A percentile compares a stretch with the other conserved stretches of the same genome.
Evolutionary conservation across 345 rosid species (phyloP).

Genomic region (Populus pruinosa): DNA sequence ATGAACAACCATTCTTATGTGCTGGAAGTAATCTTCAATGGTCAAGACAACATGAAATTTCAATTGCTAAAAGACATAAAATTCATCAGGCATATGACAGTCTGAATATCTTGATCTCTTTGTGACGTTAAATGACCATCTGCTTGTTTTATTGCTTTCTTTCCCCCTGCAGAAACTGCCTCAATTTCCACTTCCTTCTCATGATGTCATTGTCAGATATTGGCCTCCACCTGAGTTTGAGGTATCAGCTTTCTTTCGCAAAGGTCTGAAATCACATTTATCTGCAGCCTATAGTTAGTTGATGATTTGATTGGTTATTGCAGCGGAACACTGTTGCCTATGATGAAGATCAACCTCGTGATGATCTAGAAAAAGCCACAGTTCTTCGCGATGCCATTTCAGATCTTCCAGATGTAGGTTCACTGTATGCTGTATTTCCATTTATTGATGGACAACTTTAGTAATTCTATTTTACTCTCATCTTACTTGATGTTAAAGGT

Average conservation of each 20-base stretch:
- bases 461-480: constrained; percentile 9
- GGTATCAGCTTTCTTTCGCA: constrained; percentile 36
- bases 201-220: constrained; percentile 83
- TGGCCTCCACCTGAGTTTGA: constrained; percentile 84
- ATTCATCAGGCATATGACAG: no score
- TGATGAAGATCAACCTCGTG: constrained; percentile 67
- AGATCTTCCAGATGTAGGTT: constrained; percentile 79
- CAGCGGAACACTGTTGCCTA: constrained; percentile 96
- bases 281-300: constrained; percentile 4
- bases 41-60: no score
- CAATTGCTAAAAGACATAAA: no score
- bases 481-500: constrained; percentile 42
- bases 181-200: constrained; percentile 92
- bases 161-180: constrained; percentile 65
- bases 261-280: constrained; percentile 4
- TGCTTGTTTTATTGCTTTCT: constrained; percentile 1
- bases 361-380: constrained; percentile 60
- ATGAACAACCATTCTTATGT: no score
- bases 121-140: constrained; percentile 3
- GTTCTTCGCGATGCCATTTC: constrained; percentile 86
- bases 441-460: constrained; percentile 13
- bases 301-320: constrained; percentile 31
- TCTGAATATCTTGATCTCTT: no score
- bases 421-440: constrained; percentile 5
- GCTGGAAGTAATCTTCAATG: no score